These are phyloP conservation scores for Leishmania arabica DNA, from an alignment of 208 protist species.

Conservation along the genomic window DNA sequence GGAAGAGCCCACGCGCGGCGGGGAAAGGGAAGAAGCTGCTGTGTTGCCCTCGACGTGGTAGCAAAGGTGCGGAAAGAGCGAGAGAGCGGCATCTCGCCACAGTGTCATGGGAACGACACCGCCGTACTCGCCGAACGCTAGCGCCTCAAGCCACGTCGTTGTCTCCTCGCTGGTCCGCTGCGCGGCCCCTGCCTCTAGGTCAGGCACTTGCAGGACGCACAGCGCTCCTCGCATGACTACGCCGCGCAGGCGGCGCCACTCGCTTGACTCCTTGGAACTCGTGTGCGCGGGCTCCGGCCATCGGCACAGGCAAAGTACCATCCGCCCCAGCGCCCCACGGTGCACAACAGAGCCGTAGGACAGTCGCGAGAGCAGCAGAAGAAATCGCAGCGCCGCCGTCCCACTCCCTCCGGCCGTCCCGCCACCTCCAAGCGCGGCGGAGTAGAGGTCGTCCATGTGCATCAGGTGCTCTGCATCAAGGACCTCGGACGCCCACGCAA, in stretches of 20 bases:
- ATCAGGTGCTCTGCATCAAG: conserved; percentile 18
- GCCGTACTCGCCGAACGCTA: conserved; percentile 45
- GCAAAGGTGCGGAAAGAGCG: conserved; percentile 1
- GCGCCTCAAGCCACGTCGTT: conserved; percentile 39
- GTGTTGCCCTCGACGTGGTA: not conserved
- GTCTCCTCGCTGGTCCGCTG: not conserved
- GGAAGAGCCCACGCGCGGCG: not conserved
- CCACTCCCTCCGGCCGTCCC: not conserved
- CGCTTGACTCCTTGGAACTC: not conserved
- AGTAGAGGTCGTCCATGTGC: not conserved
- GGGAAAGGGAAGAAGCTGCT: not conserved
- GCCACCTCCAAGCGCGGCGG: not conserved
- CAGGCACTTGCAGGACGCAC: conserved; percentile 15
- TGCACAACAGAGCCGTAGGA: conserved; percentile 28
- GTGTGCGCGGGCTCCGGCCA: conserved; percentile 13
- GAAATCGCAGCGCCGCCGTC: not conserved
- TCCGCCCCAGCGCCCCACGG: conserved; percentile 11
- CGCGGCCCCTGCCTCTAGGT: conserved; percentile 14
- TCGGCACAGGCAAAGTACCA: conserved; percentile 20
- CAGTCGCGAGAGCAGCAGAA: conserved; percentile 49
- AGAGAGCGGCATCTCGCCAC: conserved; percentile 44
- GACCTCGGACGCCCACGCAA: conserved; percentile 30
- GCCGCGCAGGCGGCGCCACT: conserved; percentile 72
- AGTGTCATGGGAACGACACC: conserved; percentile 37
- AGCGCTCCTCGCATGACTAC: conserved; percentile 40